Conservation (phyloP, 768 basidiomycete genomes). For the Sporobolomyces phaffii region DNA sequence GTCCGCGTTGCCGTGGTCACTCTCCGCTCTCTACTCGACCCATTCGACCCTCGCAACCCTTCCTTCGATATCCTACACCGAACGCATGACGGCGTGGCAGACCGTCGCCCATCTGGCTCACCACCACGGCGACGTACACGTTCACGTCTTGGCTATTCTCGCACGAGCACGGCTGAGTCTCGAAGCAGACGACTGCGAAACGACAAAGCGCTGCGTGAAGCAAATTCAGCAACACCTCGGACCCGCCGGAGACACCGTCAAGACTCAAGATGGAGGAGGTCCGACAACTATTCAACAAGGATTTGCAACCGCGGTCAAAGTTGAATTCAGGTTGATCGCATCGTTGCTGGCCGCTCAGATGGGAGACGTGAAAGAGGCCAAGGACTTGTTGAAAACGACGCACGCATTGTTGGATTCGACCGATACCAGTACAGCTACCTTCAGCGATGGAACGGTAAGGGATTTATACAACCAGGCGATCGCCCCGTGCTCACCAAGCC, state of each 20-base stretch:
- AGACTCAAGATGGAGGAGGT: not conserved
- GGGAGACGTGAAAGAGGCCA: constrained; percentile 17
- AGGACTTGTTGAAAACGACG: constrained; percentile 14
- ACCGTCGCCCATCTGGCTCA: not conserved
- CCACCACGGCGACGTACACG: not conserved
- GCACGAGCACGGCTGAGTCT: not conserved
- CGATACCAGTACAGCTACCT: not conserved
- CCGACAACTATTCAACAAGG: too few species aligned
- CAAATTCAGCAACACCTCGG: not conserved
- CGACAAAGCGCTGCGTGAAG: not conserved
- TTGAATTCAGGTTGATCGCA: constrained; percentile 9
- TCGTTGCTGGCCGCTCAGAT: constrained; percentile 4
- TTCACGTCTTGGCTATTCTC: not conserved
- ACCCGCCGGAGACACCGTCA: not conserved
- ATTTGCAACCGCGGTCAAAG: not conserved
- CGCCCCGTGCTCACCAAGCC: too few species aligned
- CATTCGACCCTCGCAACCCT: constrained; percentile 13
- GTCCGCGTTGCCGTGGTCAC: not conserved
- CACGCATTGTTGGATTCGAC: constrained; percentile 9
- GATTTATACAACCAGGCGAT: not conserved
- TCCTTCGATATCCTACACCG: not conserved
- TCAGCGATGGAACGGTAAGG: not conserved
- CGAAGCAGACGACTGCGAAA: not conserved
- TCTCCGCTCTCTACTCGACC: constrained; percentile 3
- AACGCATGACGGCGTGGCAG: constrained; percentile 3